Percentiles rank a stretch among this genome's conserved stretches.
Evolutionary conservation across 2,329 filamentous ascomycete genomes (phyloP).

Genomic region (Coleophoma cylindrospora): DNA sequence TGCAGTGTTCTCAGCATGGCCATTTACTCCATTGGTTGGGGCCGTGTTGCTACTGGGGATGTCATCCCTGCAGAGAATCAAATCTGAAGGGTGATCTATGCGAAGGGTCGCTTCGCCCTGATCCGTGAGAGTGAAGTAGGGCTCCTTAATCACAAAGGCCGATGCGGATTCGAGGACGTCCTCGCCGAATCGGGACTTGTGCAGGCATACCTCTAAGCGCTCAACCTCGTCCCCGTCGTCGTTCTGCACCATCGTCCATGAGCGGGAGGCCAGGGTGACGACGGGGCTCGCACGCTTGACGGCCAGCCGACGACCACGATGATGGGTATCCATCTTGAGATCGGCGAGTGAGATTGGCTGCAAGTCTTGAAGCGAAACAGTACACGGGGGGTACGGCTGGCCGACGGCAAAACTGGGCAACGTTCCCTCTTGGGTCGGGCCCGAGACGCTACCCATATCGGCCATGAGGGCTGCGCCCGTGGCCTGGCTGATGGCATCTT

Average conservation of each 20-base stretch:
- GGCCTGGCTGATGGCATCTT: conserved; percentile 19
- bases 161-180: conserved; percentile 26
- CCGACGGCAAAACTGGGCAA: conserved; percentile 22
- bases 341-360: conserved; percentile 15
- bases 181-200: conserved; percentile 22
- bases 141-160: conserved; percentile 23
- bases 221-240: conserved; percentile 5
- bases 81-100: conserved; percentile 24
- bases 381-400: conserved; percentile 10
- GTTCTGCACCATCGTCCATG: conserved; percentile 25
- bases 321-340: conserved; percentile 33
- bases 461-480: conserved; percentile 26
- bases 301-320: conserved; percentile 31
- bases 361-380: conserved; percentile 11
- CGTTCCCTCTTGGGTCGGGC: conserved; percentile 10
- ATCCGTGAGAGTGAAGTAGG: conserved; percentile 23
- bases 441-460: conserved; percentile 23
- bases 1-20: conserved; percentile 6
- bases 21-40: background rate
- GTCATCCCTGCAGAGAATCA: conserved; percentile 6
- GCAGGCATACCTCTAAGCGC: conserved; percentile 21
- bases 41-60: background rate
- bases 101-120: conserved; percentile 19
- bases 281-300: conserved; percentile 6
- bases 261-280: conserved; percentile 22